These are phyloP conservation scores for Nadsonia fulvescens DNA, from an alignment of 805 yeast genomes.

Conservation along the genomic window DNA sequence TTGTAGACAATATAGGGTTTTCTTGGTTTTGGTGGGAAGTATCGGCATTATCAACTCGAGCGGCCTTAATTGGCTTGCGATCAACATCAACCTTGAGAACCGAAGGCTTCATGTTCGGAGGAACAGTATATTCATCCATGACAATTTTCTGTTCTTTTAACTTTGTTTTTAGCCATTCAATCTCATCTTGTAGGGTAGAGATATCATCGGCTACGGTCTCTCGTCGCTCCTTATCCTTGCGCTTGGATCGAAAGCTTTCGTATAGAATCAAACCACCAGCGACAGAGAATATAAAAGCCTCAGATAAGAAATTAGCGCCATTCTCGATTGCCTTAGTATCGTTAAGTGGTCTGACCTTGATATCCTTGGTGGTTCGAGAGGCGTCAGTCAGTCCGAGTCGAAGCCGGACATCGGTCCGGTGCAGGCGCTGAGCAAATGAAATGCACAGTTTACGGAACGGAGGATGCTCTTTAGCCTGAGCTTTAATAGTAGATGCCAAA, in stretches of 20 bases:
- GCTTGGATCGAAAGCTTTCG: conserved; percentile 51
- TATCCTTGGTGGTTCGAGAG: conserved; percentile 20
- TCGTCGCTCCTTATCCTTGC: conserved; percentile 41
- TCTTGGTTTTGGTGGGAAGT: no score
- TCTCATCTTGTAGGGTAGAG: conserved; percentile 48
- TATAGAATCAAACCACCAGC: conserved; percentile 61
- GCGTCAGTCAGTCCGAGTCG: conserved; percentile 44
- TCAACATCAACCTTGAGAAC: conserved; percentile 19
- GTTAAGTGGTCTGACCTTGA: conserved; percentile 57
- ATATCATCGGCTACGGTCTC: conserved; percentile 62
- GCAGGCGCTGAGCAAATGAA: conserved; percentile 51
- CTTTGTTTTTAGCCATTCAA: conserved; percentile 31
- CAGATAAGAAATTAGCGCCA: conserved; percentile 68
- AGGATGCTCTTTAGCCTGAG: conserved; percentile 60
- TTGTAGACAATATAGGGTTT: no score
- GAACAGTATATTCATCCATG: conserved; percentile 32
- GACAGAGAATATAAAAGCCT: conserved; percentile 57
- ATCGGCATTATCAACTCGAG: conserved; percentile 3
- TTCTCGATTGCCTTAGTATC: conserved; percentile 67
- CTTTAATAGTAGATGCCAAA: conserved; percentile 48
- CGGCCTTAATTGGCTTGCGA: conserved; percentile 3
- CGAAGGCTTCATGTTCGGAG: conserved; percentile 28
- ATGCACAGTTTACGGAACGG: conserved; percentile 46
- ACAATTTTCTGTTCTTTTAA: conserved; percentile 18
- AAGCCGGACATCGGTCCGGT: conserved; percentile 42